Percentiles rank a stretch among this genome's conserved stretches.
These are phyloP conservation scores for Maudiozyma barnettii DNA, from an alignment of 805 yeast genomes.

Conservation along the genomic window DNA sequence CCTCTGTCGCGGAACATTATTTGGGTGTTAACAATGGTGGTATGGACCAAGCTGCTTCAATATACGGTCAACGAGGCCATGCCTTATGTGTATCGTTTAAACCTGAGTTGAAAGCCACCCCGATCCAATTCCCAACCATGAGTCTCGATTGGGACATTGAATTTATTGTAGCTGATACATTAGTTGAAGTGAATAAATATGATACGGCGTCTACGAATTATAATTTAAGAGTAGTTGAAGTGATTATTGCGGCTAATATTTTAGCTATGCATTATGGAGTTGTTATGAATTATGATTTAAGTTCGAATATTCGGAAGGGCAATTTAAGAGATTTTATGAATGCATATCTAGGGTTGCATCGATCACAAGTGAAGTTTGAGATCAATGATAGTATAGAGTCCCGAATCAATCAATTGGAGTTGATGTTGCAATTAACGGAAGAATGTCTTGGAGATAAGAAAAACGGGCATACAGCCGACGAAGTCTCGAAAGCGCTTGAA, in stretches of 20 bases:
- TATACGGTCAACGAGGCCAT: conserved; percentile 50
- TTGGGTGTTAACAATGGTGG: conserved; percentile 76
- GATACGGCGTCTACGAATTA: conserved; percentile 63
- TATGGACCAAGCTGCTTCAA: conserved; percentile 67
- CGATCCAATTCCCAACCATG: conserved; percentile 45
- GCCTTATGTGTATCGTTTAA: conserved; percentile 52
- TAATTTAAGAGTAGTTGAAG: conserved; percentile 64
- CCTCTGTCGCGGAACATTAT: conserved; percentile 59
- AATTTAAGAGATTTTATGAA: conserved; percentile 59
- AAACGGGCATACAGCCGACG: conserved; percentile 42
- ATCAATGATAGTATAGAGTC: conserved; percentile 42
- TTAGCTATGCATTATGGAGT: conserved; percentile 42
- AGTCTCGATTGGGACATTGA: conserved; percentile 34
- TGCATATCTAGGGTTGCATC: conserved; percentile 32
- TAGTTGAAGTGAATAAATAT: conserved; percentile 54
- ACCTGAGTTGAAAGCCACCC: conserved; percentile 46
- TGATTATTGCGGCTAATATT: conserved; percentile 51
- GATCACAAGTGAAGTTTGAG: conserved; percentile 13
- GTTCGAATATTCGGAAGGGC: conserved; percentile 34
- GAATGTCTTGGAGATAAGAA: conserved; percentile 31
- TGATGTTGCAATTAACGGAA: conserved; percentile 38
- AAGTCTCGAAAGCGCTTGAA: conserved; percentile 38
- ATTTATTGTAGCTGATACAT: conserved; percentile 54
- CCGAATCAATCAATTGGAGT: conserved; percentile 34
- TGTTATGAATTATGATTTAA: conserved; percentile 7